Conservation (phyloP, 306 rosid genomes). For the Cyclanthera cordifolia region DNA sequence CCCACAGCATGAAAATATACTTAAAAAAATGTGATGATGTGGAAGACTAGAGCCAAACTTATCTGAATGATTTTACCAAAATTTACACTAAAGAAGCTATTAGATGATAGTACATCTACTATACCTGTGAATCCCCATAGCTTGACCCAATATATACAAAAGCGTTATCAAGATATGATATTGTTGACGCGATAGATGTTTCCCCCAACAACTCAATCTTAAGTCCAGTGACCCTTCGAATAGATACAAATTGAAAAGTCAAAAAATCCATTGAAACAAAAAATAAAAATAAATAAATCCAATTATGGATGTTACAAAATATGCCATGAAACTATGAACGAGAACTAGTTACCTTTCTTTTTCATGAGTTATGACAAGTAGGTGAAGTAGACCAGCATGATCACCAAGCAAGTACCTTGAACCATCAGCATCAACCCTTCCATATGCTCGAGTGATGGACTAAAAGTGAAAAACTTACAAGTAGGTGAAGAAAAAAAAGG, state of each 20-base stretch:
- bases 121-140: constrained; percentile 93
- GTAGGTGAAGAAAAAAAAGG: background rate
- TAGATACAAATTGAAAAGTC: constrained; percentile 9
- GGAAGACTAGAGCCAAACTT: background rate
- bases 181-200: constrained; percentile 87
- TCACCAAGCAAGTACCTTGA: constrained; percentile 96
- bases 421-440: constrained; percentile 95
- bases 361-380: constrained; percentile 93
- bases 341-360: constrained; percentile 61
- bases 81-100: background rate
- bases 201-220: constrained; percentile 93
- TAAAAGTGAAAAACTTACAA: constrained; percentile 17
- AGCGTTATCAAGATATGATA: constrained; percentile 92
- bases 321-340: background rate
- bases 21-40: background rate
- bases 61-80: background rate
- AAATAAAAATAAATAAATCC: too few species aligned
- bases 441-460: constrained; percentile 90
- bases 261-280: constrained; percentile 3
- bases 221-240: constrained; percentile 85
- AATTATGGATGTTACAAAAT: background rate
- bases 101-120: background rate
- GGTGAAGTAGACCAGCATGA: constrained; percentile 73
- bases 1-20: background rate
- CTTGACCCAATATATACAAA: constrained; percentile 86